A percentile compares a stretch with the other conserved stretches of the same genome.
Conservation (phyloP, 352 stramenopile species). For the Phytophthora syringae region DNA sequence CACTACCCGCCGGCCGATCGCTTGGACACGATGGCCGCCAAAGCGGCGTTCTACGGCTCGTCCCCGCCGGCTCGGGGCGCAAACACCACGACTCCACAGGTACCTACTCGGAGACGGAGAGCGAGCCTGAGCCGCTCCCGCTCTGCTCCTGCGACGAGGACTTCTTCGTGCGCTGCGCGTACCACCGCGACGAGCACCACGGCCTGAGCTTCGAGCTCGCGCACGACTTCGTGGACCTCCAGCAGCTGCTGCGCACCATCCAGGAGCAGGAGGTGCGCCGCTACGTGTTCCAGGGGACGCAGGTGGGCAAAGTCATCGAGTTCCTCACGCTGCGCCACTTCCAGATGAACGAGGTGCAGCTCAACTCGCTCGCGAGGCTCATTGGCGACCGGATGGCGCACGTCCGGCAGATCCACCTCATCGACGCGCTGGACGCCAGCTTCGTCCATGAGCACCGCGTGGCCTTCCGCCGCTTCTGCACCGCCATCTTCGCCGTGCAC, state of each 20-base stretch:
- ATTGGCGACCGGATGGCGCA: slow-evolving; percentile 50
- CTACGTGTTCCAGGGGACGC: slow-evolving; percentile 59
- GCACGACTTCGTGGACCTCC: slow-evolving; percentile 56
- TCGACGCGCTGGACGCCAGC: slow-evolving; percentile 50
- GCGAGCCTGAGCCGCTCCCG: slow-evolving; percentile 52
- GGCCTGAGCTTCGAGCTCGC: slow-evolving; percentile 59
- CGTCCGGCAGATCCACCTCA: slow-evolving; percentile 52
- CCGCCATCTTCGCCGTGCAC: slow-evolving; percentile 50
- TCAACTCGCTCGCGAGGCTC: slow-evolving; percentile 49
- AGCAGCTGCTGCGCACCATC: slow-evolving; percentile 54
- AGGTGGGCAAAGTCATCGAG: slow-evolving; percentile 66
- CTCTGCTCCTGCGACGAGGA: slow-evolving; percentile 56
- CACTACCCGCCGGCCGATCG: slow-evolving; percentile 6
- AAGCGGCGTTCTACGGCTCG: slow-evolving; percentile 26
- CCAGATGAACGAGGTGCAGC: slow-evolving; percentile 50
- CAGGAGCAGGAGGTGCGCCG: slow-evolving; percentile 53
- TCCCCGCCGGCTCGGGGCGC: slow-evolving; percentile 22
- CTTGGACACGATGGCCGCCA: slow-evolving; percentile 27
- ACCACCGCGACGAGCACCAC: slow-evolving; percentile 57
- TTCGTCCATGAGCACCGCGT: slow-evolving; percentile 51
- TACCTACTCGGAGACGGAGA: slow-evolving; percentile 60
- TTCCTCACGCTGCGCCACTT: slow-evolving; percentile 59
- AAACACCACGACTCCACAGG: slow-evolving; percentile 42
- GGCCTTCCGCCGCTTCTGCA: slow-evolving; percentile 56
- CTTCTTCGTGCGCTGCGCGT: slow-evolving; percentile 54